These are phyloP conservation scores for Monosporascus sp. DNA, from an alignment of 2,329 filamentous ascomycete species.

Conservation along the genomic window DNA sequence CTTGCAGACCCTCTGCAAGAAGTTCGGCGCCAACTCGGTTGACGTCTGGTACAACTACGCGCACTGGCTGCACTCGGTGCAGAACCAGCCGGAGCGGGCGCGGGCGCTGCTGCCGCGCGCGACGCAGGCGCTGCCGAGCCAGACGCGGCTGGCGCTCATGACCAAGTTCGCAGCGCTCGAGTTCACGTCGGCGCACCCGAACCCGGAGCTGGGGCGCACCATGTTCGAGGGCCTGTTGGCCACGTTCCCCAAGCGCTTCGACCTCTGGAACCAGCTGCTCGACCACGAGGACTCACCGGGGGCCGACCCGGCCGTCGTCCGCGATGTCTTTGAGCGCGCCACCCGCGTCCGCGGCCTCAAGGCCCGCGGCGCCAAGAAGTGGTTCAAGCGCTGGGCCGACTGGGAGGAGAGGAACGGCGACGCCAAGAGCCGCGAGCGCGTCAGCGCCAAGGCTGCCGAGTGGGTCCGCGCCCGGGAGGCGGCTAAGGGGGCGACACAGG, in stretches of 20 bases:
- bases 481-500: constrained; percentile 26
- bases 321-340: constrained; percentile 79
- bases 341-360: constrained; percentile 66
- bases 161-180: constrained; percentile 88
- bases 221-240: constrained; percentile 85
- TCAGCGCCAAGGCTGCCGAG: constrained; percentile 64
- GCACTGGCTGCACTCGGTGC: constrained; percentile 77
- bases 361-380: constrained; percentile 73
- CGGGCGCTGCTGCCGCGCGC: constrained; percentile 77
- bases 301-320: constrained; percentile 48
- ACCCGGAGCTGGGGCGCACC: constrained; percentile 86
- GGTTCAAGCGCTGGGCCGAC: constrained; percentile 88
- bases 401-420: constrained; percentile 77
- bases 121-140: constrained; percentile 71
- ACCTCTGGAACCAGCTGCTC: constrained; percentile 88
- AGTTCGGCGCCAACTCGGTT: constrained; percentile 74
- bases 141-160: constrained; percentile 64
- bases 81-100: constrained; percentile 64
- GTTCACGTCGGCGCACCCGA: constrained; percentile 76
- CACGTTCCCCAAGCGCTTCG: constrained; percentile 81
- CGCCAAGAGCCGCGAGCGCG: constrained; percentile 63
- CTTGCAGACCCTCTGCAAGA: constrained; percentile 83
- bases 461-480: constrained; percentile 54
- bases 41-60: constrained; percentile 93
- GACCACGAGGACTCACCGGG: constrained; percentile 69